Evolutionary conservation across 768 basidiomycete species (phyloP).

Genomic region (Tricholoma saponaceum): DNA sequence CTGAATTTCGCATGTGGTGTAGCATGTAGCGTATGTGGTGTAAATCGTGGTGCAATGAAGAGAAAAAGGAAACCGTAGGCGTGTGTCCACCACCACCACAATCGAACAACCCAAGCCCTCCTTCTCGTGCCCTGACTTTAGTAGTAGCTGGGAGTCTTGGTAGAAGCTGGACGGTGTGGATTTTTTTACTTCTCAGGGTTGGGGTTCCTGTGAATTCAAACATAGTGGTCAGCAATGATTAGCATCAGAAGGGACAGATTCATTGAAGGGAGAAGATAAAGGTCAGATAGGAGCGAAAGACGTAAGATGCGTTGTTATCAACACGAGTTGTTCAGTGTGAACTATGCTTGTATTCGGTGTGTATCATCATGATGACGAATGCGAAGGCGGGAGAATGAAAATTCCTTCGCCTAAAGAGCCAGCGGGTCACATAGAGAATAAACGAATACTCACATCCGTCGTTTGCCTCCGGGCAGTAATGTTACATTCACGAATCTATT

Average conservation of each 20-base stretch:
- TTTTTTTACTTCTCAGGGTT: slow-evolving; percentile 58
- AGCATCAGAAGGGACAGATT: slow-evolving; percentile 2
- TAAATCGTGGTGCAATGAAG: slow-evolving; percentile 5
- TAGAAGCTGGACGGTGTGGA: not conserved
- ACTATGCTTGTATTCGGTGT: slow-evolving; percentile 73
- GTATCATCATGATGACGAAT: slow-evolving; percentile 49
- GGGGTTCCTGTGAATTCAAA: slow-evolving; percentile 46
- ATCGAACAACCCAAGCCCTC: slow-evolving; percentile 4
- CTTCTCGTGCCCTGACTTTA: slow-evolving; percentile 1
- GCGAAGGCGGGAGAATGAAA: not conserved
- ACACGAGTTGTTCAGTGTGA: slow-evolving; percentile 90
- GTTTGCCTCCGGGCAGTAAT: slow-evolving; percentile 85
- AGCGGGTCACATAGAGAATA: not conserved
- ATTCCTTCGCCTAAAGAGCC: not conserved
- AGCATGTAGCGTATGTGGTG: not conserved
- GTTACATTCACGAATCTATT: slow-evolving; percentile 91
- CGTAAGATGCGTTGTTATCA: slow-evolving; percentile 82
- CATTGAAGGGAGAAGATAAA: slow-evolving; percentile 13
- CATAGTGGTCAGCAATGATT: slow-evolving; percentile 18
- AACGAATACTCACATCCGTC: slow-evolving; percentile 79
- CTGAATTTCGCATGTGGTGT: slow-evolving; percentile 14
- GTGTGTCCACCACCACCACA: slow-evolving; percentile 2
- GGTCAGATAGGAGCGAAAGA: slow-evolving; percentile 99
- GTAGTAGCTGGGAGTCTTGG: not conserved
- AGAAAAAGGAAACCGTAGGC: not conserved